Base-by-base conservation (phyloP, 257 asterid genomes). In the Salvia rosmarinus region DNA sequence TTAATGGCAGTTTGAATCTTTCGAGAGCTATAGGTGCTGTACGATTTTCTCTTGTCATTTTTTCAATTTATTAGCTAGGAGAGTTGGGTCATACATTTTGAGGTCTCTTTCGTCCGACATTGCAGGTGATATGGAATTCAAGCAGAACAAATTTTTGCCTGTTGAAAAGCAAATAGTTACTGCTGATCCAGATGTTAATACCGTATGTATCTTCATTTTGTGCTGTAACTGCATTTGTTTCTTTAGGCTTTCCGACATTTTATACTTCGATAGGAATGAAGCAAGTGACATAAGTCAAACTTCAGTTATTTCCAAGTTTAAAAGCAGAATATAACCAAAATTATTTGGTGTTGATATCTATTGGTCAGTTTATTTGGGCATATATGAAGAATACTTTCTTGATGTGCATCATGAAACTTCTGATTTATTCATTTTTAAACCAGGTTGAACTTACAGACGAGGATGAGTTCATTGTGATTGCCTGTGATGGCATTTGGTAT, bases 101-200 rank as follows among this genome's bases (percentile, higher is more conserved):
- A 44, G 63, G 61, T 62, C 34, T 46, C 51, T 65, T 40, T 35
- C 32, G 21, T 56, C 40, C 21, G 55, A 62, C 34, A 43, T 70
- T 86, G 79, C 92, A 95, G 99, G 99, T 69, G 99, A 91, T 79
- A 85, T 89, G 99, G 99, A 95, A 82, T 95, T 95, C 95, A 95
- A 95, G 89, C 97, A 88, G 86, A 95, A 89, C 79, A 95, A 88
- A 77, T 89, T 78, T 74, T 85, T 95, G 49, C 91, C 99, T 51
- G 87, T 89, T 8, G 98, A 91, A 69, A 89, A 85, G 78, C 99
- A 95, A 85, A 79, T 89, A 55, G 90, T 95, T 19, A 95, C 98
- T 28, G 99, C 99, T 68, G 85, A 77, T 82, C 99, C 99, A 68
- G 99, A 95, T 80, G 81, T 95, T 72, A 95, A 88, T 83, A 79